phyloP scores from a whole-genome alignment of 345 rosid genomes.

The Citrus sp. region DNA sequence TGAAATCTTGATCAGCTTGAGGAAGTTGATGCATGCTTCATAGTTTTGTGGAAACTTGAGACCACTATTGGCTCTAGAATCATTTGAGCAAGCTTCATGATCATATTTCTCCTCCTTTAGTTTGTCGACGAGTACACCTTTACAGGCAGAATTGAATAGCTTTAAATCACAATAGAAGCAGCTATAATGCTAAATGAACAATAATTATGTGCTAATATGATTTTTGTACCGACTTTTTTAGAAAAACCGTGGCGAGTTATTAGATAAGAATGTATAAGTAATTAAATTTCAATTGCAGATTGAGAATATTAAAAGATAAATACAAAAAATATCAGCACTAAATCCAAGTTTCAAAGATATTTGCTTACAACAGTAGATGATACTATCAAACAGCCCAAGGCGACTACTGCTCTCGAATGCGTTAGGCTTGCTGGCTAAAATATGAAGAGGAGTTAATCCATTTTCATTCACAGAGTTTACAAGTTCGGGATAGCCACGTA shows the following conservation, averaged over 20 bases:
- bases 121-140: not conserved
- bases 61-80: not conserved
- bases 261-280: too few species aligned
- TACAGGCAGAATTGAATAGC: not conserved
- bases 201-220: too few species aligned
- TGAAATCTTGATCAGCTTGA: not conserved
- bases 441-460: conserved; percentile 19
- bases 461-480: not conserved
- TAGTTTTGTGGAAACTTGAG: not conserved
- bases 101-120: not conserved
- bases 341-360: not conserved
- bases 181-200: too few species aligned
- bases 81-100: not conserved
- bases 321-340: too few species aligned
- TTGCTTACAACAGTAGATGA: conserved; percentile 18
- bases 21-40: not conserved
- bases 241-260: too few species aligned
- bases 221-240: too few species aligned
- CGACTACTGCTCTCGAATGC: conserved; percentile 18
- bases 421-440: conserved; percentile 18
- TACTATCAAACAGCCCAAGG: conserved; percentile 1
- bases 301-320: too few species aligned
- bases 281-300: too few species aligned
- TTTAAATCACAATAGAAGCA: not conserved
- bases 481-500: not conserved